Conservation (phyloP, 352 stramenopile species). For the Phytophthora tubulina region DNA sequence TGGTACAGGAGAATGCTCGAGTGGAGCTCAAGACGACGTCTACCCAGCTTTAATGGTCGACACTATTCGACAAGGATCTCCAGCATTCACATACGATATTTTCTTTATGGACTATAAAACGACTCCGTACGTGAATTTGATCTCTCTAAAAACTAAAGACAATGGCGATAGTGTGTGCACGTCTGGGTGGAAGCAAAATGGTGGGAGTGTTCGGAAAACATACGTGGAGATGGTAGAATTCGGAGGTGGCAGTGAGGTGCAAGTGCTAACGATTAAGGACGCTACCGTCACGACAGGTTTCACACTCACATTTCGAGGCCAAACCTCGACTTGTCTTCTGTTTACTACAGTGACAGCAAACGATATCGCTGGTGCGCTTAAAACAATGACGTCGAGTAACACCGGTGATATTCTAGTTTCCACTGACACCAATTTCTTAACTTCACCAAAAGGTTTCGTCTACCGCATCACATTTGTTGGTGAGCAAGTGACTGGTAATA, state of each 20-base stretch:
- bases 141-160: conserved; percentile 49
- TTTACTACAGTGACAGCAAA: conserved; percentile 38
- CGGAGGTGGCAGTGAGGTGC: conserved; percentile 72
- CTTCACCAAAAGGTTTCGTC: conserved; percentile 61
- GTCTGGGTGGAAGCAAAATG: conserved; percentile 41
- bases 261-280: conserved; percentile 60
- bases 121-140: conserved; percentile 35
- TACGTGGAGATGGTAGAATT: conserved; percentile 53
- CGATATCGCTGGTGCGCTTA: conserved; percentile 42
- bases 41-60: conserved; percentile 74
- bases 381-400: conserved; percentile 45
- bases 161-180: conserved; percentile 18
- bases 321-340: conserved; percentile 46
- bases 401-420: conserved; percentile 59
- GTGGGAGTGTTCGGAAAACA: conserved; percentile 55
- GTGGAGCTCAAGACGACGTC: conserved; percentile 43
- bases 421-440: conserved; percentile 47
- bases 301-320: conserved; percentile 62
- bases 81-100: conserved; percentile 80
- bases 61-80: conserved; percentile 65
- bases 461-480: conserved; percentile 80
- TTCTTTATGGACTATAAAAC: conserved; percentile 69
- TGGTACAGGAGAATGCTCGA: conserved; percentile 48
- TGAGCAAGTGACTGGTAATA: conserved; percentile 60
- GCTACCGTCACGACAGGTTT: conserved; percentile 36